A percentile compares a stretch with the other conserved stretches of the same genome.
Evolutionary conservation across 1,139 yeast species (phyloP).

Genomic region (Zygoascus sp.): DNA sequence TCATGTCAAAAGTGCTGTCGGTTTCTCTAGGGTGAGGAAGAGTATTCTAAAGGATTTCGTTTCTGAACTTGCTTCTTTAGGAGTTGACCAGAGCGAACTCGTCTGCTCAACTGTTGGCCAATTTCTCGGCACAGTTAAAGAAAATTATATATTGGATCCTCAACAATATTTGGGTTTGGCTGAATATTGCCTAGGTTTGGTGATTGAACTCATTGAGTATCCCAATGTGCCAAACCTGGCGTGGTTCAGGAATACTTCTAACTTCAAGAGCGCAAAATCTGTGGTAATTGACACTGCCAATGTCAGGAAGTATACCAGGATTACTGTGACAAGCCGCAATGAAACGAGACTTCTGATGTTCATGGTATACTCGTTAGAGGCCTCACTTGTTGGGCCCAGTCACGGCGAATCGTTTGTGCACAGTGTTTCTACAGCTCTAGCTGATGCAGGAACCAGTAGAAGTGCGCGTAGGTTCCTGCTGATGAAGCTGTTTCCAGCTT

Average conservation of each 20-base stretch:
- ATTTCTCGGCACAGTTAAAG: slow-evolving; percentile 3
- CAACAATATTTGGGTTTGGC: slow-evolving; percentile 2
- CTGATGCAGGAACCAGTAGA: neutral
- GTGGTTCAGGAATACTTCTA: slow-evolving; percentile 8
- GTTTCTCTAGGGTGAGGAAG: slow-evolving; percentile 1
- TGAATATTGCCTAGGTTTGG: slow-evolving; percentile 1
- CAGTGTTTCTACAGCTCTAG: slow-evolving; percentile 4
- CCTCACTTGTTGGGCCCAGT: neutral
- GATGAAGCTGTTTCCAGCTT: slow-evolving; percentile 5
- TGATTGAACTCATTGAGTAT: slow-evolving; percentile 5
- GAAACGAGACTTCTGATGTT: slow-evolving; percentile 9
- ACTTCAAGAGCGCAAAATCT: slow-evolving; percentile 7
- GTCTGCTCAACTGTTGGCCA: slow-evolving; percentile 4
- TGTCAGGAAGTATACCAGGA: slow-evolving; percentile 4
- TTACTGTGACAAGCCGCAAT: neutral
- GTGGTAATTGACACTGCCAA: slow-evolving; percentile 3
- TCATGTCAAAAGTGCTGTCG: neutral
- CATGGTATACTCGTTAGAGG: slow-evolving; percentile 9
- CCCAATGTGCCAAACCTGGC: slow-evolving; percentile 7
- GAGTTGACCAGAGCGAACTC: neutral
- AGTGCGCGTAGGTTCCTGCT: neutral
- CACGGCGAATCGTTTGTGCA: slow-evolving; percentile 1
- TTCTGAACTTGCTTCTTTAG: neutral
- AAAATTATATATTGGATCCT: neutral
- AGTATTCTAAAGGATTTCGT: neutral